Evolutionary conservation across 2,329 filamentous ascomycete genomes (phyloP).

Genomic region (Stagonosporopsis tanaceti): DNA sequence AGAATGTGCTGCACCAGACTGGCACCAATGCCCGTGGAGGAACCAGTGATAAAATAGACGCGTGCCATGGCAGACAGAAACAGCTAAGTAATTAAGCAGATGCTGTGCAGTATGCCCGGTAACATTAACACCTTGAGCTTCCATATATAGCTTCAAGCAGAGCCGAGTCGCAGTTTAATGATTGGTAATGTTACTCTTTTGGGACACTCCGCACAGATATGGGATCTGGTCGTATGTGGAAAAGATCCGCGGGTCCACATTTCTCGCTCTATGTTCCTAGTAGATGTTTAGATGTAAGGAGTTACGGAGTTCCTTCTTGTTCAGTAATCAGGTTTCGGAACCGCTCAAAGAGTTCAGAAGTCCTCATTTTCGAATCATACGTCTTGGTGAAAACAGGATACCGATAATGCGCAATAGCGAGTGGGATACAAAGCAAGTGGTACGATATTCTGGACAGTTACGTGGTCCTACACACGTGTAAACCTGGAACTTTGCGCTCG

Average conservation of each 20-base stretch:
- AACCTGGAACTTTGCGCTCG: neutral
- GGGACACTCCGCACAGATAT: constrained; percentile 1
- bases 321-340: neutral
- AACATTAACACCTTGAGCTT: neutral
- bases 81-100: neutral
- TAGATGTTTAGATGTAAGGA: neutral
- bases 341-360: neutral
- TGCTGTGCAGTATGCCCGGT: neutral
- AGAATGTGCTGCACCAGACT: constrained; percentile 50
- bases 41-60: constrained; percentile 47
- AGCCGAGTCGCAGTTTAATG: neutral
- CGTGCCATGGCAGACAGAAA: neutral
- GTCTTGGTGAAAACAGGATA: neutral
- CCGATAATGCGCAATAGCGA: neutral
- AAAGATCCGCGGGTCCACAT: neutral
- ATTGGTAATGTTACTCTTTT: neutral
- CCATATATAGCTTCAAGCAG: neutral
- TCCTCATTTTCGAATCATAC: neutral
- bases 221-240: neutral
- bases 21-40: constrained; percentile 58
- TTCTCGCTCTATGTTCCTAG: neutral
- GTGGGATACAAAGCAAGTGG: neutral
- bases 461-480: neutral
- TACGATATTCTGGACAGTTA: neutral
- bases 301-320: neutral